Conservation (phyloP, 352 stramenopile genomes). For the Globisporangium apiculatum region DNA sequence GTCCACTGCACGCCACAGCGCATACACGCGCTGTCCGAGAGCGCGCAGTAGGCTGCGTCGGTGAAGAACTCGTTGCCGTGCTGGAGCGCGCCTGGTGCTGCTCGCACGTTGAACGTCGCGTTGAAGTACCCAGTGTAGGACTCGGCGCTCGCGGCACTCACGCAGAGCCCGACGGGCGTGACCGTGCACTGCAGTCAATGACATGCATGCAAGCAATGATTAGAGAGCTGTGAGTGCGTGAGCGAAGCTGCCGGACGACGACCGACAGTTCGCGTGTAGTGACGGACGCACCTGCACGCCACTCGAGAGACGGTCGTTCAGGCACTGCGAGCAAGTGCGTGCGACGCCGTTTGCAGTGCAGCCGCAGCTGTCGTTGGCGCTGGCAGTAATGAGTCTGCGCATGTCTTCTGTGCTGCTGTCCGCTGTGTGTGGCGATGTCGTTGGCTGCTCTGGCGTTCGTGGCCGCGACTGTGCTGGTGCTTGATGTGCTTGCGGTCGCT, state of each 20-base stretch:
- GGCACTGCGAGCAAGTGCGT: conserved; percentile 10
- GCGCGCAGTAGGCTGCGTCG: conserved; percentile 29
- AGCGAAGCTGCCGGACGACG: neutral
- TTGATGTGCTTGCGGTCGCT: too few relatives aligned
- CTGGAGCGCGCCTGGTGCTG: conserved; percentile 31
- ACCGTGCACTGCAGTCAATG: conserved; percentile 17
- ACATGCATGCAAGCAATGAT: neutral
- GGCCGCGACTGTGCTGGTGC: too few relatives aligned
- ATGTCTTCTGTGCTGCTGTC: too few relatives aligned
- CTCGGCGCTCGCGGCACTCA: conserved; percentile 3
- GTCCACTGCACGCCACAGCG: conserved; percentile 18
- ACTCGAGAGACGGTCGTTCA: conserved; percentile 17
- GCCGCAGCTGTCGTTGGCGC: neutral
- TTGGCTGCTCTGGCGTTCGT: too few relatives aligned
- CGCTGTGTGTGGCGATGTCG: too few relatives aligned
- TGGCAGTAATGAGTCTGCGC: neutral
- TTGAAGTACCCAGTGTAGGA: conserved; percentile 12
- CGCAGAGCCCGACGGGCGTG: conserved; percentile 24
- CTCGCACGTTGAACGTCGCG: conserved; percentile 16
- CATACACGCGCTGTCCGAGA: conserved; percentile 22
- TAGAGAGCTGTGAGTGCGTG: neutral
- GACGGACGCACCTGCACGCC: conserved; percentile 16
- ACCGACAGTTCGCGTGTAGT: too few relatives aligned
- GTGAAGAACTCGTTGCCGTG: conserved; percentile 25
- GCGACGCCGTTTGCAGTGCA: neutral